phyloP scores from a whole-genome alignment of 805 yeast genomes.

The Kurtzmaniella fragi region DNA sequence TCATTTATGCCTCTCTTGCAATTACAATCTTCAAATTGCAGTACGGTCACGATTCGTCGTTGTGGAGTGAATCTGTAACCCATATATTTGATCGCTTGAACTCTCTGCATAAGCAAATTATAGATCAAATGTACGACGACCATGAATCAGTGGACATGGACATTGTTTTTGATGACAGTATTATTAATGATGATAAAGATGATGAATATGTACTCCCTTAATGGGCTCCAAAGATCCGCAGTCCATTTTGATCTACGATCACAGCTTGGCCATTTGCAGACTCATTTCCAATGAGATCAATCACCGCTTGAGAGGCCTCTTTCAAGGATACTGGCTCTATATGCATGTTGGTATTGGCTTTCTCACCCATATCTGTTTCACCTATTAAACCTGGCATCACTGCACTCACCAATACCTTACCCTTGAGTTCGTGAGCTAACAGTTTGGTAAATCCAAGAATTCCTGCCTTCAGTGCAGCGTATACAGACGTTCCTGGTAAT shows the following conservation, averaged over 20 bases:
- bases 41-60: too few relatives aligned
- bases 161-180: too few relatives aligned
- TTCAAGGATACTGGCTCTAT: constrained; percentile 19
- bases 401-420: constrained; percentile 57
- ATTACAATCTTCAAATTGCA: too few relatives aligned
- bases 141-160: too few relatives aligned
- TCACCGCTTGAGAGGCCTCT: constrained; percentile 21
- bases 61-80: too few relatives aligned
- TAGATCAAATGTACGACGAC: too few relatives aligned
- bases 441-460: constrained; percentile 56
- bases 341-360: constrained; percentile 16
- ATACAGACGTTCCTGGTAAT: constrained; percentile 57
- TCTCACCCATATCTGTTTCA: constrained; percentile 62
- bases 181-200: too few relatives aligned
- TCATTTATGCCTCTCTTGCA: too few relatives aligned
- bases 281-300: constrained; percentile 17
- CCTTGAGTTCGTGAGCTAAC: constrained; percentile 55
- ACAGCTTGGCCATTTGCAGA: constrained; percentile 27
- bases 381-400: constrained; percentile 62
- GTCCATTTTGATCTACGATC: constrained; percentile 9
- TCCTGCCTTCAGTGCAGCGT: constrained; percentile 70
- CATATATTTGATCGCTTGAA: too few relatives aligned
- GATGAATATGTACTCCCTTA: too few relatives aligned
- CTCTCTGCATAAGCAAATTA: too few relatives aligned
- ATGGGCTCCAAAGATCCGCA: neutral